A percentile compares a stretch with the other conserved stretches of the same genome.
Evolutionary conservation across 805 yeast species (phyloP).

Genomic region (Barnettozyma salicaria): DNA sequence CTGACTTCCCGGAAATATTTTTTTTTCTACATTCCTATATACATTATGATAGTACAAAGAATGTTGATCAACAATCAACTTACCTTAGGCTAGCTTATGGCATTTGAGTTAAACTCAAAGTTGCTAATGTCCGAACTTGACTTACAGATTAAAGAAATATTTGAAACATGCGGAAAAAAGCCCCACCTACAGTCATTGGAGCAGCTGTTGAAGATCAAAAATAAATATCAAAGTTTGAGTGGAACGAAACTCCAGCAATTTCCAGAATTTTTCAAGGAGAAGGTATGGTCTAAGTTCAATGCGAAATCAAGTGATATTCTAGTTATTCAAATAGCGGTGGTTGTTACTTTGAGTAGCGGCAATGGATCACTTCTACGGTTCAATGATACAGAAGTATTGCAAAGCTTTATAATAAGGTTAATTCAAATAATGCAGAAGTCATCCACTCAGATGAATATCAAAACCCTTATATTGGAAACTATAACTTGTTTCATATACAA

Average conservation of each 20-base stretch:
- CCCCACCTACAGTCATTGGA: neutral
- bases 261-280: conserved; percentile 1
- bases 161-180: neutral
- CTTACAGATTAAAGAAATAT: neutral
- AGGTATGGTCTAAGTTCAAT: conserved; percentile 4
- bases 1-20: no score
- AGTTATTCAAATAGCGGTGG: conserved; percentile 4
- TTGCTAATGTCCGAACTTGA: neutral
- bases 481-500: conserved; percentile 7
- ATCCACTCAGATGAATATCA: conserved; percentile 1
- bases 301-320: conserved; percentile 8
- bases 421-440: conserved; percentile 16
- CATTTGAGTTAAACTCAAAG: no score
- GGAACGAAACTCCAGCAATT: conserved; percentile 3
- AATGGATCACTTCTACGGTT: conserved; percentile 1
- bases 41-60: no score
- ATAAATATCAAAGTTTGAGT: neutral
- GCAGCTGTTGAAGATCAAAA: neutral
- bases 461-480: conserved; percentile 3
- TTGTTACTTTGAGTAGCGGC: neutral
- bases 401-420: conserved; percentile 11
- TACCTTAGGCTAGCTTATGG: no score
- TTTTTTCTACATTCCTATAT: no score
- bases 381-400: conserved; percentile 6
- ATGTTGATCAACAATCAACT: no score